A percentile compares a stretch with the other conserved stretches of the same genome.
Conservation (phyloP, 2,329 filamentous ascomycete species). For the Ceratocystis huliohia region DNA sequence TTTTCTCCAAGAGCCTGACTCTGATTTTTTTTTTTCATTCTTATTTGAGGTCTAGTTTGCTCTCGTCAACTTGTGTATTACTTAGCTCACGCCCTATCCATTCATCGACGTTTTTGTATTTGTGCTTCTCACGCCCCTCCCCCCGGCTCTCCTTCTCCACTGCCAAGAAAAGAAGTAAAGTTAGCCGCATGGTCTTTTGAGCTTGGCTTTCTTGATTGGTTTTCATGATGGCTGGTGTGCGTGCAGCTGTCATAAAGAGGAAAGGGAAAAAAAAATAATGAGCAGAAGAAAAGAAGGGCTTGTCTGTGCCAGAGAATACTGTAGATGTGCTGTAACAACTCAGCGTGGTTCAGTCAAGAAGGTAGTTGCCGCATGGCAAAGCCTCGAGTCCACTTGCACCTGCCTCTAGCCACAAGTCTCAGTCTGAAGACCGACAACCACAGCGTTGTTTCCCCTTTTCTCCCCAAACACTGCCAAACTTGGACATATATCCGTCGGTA, state of each 20-base stretch:
- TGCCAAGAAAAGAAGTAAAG: background rate
- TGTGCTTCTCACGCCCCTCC: background rate
- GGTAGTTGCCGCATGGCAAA: no score
- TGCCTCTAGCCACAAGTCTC: background rate
- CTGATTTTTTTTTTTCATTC: background rate
- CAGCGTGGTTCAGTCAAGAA: no score
- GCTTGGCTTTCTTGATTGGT: background rate
- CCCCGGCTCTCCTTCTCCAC: background rate
- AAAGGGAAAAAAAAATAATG: background rate
- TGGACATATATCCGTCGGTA: conserved; percentile 3
- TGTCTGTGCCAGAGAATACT: no score
- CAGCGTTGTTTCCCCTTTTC: background rate
- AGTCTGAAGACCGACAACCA: background rate
- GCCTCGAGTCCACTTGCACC: no score
- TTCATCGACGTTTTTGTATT: background rate
- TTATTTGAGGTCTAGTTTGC: background rate
- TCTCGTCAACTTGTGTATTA: background rate
- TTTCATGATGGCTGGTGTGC: background rate
- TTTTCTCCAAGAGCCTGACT: background rate
- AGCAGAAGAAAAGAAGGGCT: background rate
- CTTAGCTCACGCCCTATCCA: background rate
- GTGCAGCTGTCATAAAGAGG: background rate
- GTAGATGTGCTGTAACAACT: no score
- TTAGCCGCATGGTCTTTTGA: background rate
- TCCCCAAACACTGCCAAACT: background rate